Percentiles rank a stretch among this genome's conserved stretches.
Evolutionary conservation across 495 filamentous ascomycete species (phyloP).

Genomic region (Talaromyces ruber): DNA sequence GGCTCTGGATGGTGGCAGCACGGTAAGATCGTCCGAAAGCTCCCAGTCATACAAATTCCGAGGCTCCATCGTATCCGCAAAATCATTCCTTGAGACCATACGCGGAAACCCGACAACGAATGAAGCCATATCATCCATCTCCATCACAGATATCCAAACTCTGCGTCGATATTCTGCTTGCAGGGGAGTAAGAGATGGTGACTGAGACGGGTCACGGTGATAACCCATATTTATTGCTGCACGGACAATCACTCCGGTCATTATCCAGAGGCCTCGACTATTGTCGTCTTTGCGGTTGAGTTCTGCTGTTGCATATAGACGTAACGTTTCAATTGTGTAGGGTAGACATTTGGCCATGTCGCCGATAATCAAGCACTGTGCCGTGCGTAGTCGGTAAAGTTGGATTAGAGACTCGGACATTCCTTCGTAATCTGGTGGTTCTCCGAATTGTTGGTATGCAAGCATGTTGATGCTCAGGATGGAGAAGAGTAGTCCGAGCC

Average conservation of each 20-base stretch:
- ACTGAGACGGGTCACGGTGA: constrained; percentile 82
- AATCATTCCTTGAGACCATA: constrained; percentile 76
- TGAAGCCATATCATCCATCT: constrained; percentile 78
- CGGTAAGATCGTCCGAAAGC: constrained; percentile 52
- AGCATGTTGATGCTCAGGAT: constrained; percentile 86
- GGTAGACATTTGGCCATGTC: constrained; percentile 84
- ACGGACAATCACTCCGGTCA: constrained; percentile 73
- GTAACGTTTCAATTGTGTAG: constrained; percentile 78
- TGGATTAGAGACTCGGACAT: constrained; percentile 61
- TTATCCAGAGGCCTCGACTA: constrained; percentile 74
- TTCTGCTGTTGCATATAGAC: constrained; percentile 79
- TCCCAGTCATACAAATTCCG: constrained; percentile 93
- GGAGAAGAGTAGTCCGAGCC: constrained; percentile 82
- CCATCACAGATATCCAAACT: constrained; percentile 77
- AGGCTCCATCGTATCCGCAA: constrained; percentile 79
- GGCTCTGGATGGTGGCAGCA: constrained; percentile 67
- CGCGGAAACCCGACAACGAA: constrained; percentile 80
- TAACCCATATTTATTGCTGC: constrained; percentile 93
- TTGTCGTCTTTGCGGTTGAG: constrained; percentile 69
- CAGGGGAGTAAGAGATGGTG: constrained; percentile 72
- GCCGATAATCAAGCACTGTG: constrained; percentile 77
- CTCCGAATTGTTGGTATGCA: constrained; percentile 80
- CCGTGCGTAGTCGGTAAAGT: constrained; percentile 71
- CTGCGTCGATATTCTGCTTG: constrained; percentile 87
- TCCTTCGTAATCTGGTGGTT: constrained; percentile 70